Evolutionary conservation across 2,329 filamentous ascomycete species (phyloP).

Genomic region (Rutstroemia sp.): DNA sequence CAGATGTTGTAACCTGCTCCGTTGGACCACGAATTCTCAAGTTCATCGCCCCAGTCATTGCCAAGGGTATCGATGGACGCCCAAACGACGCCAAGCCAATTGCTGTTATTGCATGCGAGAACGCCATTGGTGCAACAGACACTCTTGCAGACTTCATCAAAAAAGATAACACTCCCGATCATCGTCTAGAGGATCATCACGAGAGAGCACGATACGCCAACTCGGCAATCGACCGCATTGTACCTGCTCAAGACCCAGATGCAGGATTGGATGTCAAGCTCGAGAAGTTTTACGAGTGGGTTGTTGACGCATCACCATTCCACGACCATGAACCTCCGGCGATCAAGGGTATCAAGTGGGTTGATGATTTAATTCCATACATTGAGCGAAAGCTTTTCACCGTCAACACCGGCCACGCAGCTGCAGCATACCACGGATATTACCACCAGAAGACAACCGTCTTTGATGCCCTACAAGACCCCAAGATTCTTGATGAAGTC

Average conservation of each 20-base stretch:
- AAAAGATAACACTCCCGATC: slow-evolving; percentile 61
- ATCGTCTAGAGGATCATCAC: slow-evolving; percentile 60
- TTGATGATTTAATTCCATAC: slow-evolving; percentile 83
- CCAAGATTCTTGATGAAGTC: slow-evolving; percentile 72
- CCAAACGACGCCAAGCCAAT: slow-evolving; percentile 58
- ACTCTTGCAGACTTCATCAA: slow-evolving; percentile 78
- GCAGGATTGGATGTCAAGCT: slow-evolving; percentile 86
- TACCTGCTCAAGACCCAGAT: slow-evolving; percentile 76
- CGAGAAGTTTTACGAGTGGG: slow-evolving; percentile 99
- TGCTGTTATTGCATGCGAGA: slow-evolving; percentile 95
- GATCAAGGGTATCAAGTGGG: slow-evolving; percentile 88
- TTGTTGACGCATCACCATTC: slow-evolving; percentile 84
- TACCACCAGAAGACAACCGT: slow-evolving; percentile 79
- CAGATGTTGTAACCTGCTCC: slow-evolving; percentile 90
- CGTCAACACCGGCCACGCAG: slow-evolving; percentile 96
- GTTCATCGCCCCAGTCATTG: slow-evolving; percentile 93
- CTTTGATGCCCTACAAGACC: slow-evolving; percentile 78
- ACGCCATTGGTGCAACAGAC: slow-evolving; percentile 91
- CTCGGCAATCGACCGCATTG: slow-evolving; percentile 96
- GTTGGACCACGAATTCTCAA: slow-evolving; percentile 94
- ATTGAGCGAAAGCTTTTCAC: slow-evolving; percentile 99
- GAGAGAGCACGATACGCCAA: slow-evolving; percentile 86
- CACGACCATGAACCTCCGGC: slow-evolving; percentile 59
- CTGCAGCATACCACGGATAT: slow-evolving; percentile 92
- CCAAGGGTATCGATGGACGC: slow-evolving; percentile 82